Evolutionary conservation across 2,329 filamentous ascomycete genomes (phyloP).

Genomic region (Sclerotinia subarctica): DNA sequence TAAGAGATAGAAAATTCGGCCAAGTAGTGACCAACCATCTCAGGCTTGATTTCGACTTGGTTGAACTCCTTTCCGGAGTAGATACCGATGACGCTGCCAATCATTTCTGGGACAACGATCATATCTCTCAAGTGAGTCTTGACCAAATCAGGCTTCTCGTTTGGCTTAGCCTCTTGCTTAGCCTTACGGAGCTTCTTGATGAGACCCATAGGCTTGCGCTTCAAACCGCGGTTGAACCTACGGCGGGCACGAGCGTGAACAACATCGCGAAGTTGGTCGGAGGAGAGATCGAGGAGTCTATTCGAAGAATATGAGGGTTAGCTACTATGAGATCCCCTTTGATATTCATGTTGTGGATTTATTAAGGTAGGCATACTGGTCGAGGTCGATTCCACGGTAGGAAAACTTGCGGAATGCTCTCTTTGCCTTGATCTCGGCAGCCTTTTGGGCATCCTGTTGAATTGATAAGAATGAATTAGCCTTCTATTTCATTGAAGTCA

Average conservation of each 20-base stretch:
- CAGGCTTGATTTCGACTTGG: conserved; percentile 99
- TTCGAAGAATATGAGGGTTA: conserved; percentile 39
- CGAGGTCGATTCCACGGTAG: conserved; percentile 98
- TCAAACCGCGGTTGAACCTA: conserved; percentile 99
- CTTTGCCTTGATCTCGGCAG: conserved; percentile 99
- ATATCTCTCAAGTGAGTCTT: conserved; percentile 99
- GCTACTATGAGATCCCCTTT: conserved; percentile 38
- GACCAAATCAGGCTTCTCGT: conserved; percentile 99
- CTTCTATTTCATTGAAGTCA: conserved; percentile 13
- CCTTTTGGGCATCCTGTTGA: conserved; percentile 87
- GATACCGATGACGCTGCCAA: conserved; percentile 96
- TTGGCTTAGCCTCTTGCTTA: conserved; percentile 97
- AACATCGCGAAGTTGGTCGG: conserved; percentile 98
- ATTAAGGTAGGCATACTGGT: conserved; percentile 70
- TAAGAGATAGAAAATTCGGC: conserved; percentile 99
- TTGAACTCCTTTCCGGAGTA: conserved; percentile 99
- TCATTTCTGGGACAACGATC: conserved; percentile 99
- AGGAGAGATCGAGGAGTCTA: conserved; percentile 97
- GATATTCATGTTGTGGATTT: conserved; percentile 32
- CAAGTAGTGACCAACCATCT: conserved; percentile 99
- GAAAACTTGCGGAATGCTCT: conserved; percentile 99
- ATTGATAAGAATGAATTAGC: conserved; percentile 39
- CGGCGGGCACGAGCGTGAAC: conserved; percentile 98
- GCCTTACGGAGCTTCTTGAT: conserved; percentile 99
- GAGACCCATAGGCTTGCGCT: conserved; percentile 99